Evolutionary conservation across 2,329 filamentous ascomycete species (phyloP).

Genomic region (Diaporthe sp.): DNA sequence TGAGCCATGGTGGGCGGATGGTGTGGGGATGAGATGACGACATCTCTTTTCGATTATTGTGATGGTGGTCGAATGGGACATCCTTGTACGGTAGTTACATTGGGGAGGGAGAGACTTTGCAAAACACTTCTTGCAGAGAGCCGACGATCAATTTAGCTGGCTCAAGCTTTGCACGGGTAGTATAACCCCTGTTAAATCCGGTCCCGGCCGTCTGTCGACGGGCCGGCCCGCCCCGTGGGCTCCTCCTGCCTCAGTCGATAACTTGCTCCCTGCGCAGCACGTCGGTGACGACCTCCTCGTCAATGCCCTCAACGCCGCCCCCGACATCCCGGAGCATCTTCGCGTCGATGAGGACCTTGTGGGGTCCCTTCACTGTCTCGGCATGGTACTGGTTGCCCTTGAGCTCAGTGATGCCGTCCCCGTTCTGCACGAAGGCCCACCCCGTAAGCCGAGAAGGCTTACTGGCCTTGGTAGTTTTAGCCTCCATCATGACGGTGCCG

Average conservation of each 20-base stretch:
- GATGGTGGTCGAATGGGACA: too few species aligned
- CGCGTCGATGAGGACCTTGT: conserved; percentile 8
- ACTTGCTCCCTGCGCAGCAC: not conserved
- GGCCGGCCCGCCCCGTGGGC: too few species aligned
- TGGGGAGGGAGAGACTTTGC: too few species aligned
- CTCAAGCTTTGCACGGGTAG: too few species aligned
- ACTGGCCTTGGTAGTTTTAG: not conserved
- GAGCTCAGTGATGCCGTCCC: not conserved
- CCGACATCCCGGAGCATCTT: not conserved
- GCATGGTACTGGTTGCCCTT: not conserved
- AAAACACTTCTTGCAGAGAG: too few species aligned
- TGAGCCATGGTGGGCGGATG: not conserved
- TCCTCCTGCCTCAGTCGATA: not conserved
- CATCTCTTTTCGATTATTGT: too few species aligned
- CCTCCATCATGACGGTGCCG: not conserved
- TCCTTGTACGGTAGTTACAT: too few species aligned
- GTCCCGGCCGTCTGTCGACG: too few species aligned
- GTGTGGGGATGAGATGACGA: not conserved
- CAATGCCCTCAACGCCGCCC: not conserved
- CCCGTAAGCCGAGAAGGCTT: conserved; percentile 3
- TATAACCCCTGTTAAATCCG: too few species aligned
- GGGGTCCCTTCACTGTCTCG: conserved; percentile 10
- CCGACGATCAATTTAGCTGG: too few species aligned
- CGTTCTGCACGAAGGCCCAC: not conserved
- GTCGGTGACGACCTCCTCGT: conserved; percentile 4